These are phyloP conservation scores for Durio zibethinus DNA, from an alignment of 345 rosid species.

Conservation along the genomic window DNA sequence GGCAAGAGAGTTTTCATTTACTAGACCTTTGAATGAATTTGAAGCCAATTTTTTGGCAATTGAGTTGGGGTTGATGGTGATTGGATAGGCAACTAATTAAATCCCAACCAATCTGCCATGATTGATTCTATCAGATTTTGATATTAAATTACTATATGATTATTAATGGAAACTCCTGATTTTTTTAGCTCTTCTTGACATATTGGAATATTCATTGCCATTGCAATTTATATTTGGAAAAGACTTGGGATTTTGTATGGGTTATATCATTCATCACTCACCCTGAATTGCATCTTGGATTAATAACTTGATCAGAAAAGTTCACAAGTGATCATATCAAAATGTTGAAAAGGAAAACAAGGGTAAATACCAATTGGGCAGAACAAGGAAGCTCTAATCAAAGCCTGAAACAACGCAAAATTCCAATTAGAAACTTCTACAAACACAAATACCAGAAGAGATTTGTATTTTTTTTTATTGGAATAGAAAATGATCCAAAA, in stretches of 20 bases:
- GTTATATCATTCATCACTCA: too few relatives aligned
- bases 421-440: background rate
- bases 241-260: background rate
- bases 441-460: background rate
- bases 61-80: background rate
- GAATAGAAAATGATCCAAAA: background rate
- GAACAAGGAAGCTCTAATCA: background rate
- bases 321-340: background rate
- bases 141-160: background rate
- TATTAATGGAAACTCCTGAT: background rate
- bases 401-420: background rate
- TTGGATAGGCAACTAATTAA: background rate
- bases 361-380: background rate
- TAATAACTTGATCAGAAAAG: background rate
- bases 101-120: background rate
- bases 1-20: too few relatives aligned
- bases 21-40: background rate
- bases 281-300: background rate
- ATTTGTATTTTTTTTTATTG: background rate
- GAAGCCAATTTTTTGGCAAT: background rate
- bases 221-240: background rate
- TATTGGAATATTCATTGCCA: background rate
- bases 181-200: background rate
- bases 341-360: too few relatives aligned
- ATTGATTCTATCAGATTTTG: background rate